Evolutionary conservation across 2,329 filamentous ascomycete genomes (phyloP), one percentile per base, ranked within the genome.

Genomic region (Fusarium burgessii): DNA sequence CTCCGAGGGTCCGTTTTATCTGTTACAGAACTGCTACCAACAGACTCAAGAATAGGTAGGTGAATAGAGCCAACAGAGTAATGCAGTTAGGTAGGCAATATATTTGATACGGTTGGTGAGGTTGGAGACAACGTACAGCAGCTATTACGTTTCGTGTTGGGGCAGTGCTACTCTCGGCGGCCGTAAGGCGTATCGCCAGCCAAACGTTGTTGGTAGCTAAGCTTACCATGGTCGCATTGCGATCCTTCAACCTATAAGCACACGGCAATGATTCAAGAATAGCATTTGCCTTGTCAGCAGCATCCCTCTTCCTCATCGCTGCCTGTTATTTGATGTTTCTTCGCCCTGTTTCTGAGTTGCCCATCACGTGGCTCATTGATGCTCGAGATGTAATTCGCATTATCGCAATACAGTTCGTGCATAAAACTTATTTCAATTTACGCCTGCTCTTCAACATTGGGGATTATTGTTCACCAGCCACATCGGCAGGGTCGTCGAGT

Each of bases 1-100:
- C 57, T 66, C 69, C 69, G 69, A 72, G 69, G 56, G 32, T 52
- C 69, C 69, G 69, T 63, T 18, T 23, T 12, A 56, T 43, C 27
- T 68, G 40, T 32, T 20, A 51, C 66, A 54, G 29, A 12, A 51
- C 17, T 36, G 46, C 36, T 33, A 27, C 56, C 51, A 54, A 51
- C 50, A 42, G 40, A 38, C 36, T 13, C 6, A 14, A 7, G 52
- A 27, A 47, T 35, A 55, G 41, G 41, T 17, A 25, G 40, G 40
- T 40, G 14, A 20, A 25, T 27, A 35, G 9, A 33, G 14, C 32
- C 23, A 57, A 50, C 59, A 23, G 13, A 8, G 15, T 1, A 20
- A 15, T 35, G 50, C 17, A 43, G 43, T 49, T 15, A 20, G 12
- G 62, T 10, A 18, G 17, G 12, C 32, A 23, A 23, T 66, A 27